phyloP scores from a whole-genome alignment of 345 rosid species.

The Lepidium aucheri region DNA sequence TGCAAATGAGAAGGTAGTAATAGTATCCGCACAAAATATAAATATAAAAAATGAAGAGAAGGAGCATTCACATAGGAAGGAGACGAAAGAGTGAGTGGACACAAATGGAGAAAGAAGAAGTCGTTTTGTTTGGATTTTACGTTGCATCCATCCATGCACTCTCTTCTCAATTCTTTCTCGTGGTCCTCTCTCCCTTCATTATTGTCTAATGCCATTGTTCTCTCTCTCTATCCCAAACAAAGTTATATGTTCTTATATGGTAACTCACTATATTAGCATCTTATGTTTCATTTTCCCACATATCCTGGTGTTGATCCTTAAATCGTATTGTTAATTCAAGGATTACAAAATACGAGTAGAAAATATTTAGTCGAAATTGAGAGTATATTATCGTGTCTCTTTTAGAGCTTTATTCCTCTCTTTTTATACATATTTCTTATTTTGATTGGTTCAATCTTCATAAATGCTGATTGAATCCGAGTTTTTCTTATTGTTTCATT shows the following conservation, averaged over 20 bases:
- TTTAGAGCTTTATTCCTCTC: too few relatives aligned
- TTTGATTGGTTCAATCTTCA: too few relatives aligned
- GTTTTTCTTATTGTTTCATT: too few relatives aligned
- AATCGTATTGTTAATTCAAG: too few relatives aligned
- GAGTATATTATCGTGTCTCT: too few relatives aligned
- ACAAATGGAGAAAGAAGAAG: slow-evolving; percentile 21
- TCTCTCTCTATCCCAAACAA: background rate
- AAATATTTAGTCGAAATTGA: too few relatives aligned
- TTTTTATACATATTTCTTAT: too few relatives aligned
- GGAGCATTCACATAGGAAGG: slow-evolving; percentile 9
- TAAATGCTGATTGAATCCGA: too few relatives aligned
- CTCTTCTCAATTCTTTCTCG: slow-evolving; percentile 13
- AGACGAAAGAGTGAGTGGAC: slow-evolving; percentile 22
- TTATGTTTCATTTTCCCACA: background rate
- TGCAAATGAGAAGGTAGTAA: slow-evolving; percentile 16
- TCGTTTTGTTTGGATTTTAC: slow-evolving; percentile 28
- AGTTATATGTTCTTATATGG: background rate
- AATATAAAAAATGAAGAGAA: slow-evolving; percentile 3
- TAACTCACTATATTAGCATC: background rate
- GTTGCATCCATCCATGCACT: slow-evolving; percentile 31
- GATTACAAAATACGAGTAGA: too few relatives aligned
- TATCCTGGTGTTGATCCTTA: too few relatives aligned
- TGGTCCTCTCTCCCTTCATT: slow-evolving; percentile 24
- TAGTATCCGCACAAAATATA: slow-evolving; percentile 6
- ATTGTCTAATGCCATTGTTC: slow-evolving; percentile 9